Conservation (phyloP, 805 yeast species). For the Wickerhamiella slavikovae region DNA sequence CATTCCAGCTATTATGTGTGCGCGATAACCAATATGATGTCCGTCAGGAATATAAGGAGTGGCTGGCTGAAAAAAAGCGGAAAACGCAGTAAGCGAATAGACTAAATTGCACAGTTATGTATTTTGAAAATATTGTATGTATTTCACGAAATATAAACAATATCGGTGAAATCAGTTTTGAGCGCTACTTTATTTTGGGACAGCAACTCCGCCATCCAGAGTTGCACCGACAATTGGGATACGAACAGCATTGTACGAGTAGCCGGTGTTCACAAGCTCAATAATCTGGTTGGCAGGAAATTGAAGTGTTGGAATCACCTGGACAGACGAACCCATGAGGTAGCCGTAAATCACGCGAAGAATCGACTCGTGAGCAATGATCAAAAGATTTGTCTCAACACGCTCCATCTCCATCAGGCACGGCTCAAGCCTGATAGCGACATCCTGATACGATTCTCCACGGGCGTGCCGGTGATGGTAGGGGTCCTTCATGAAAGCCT, state of each 20-base stretch:
- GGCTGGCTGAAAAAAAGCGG: conserved; percentile 6
- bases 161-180: too few species aligned
- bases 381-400: conserved; percentile 55
- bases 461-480: conserved; percentile 85
- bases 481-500: conserved; percentile 50
- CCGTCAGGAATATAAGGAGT: conserved; percentile 15
- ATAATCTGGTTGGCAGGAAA: conserved; percentile 71
- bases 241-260: conserved; percentile 9
- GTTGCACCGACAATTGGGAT: conserved; percentile 7
- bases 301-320: conserved; percentile 60
- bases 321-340: conserved; percentile 75
- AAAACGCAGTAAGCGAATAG: too few species aligned
- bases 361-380: conserved; percentile 85
- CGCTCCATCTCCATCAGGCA: conserved; percentile 85
- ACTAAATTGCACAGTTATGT: too few species aligned
- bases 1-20: conserved; percentile 23
- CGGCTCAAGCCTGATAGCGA: conserved; percentile 88
- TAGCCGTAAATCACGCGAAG: conserved; percentile 83
- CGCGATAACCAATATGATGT: conserved; percentile 21
- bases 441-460: conserved; percentile 88
- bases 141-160: too few species aligned
- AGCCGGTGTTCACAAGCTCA: conserved; percentile 30
- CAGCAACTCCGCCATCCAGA: background rate
- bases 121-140: too few species aligned
- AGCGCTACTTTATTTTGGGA: too few species aligned